phyloP scores from a whole-genome alignment of 441 rosid species.

The Jatropha multifida region DNA sequence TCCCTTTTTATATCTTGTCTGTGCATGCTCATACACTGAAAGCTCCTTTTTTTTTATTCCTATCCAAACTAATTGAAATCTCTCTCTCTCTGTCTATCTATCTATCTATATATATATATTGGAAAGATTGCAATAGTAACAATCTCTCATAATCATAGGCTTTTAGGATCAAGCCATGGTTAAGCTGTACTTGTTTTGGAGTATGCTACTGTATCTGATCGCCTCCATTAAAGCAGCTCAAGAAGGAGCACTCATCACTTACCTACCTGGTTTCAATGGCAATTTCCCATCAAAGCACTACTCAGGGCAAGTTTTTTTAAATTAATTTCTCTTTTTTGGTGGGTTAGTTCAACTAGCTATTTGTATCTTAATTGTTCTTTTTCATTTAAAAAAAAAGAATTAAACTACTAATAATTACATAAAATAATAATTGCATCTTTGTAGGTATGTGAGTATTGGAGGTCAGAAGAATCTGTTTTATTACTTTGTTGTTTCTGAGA shows the following conservation, averaged over 20 bases:
- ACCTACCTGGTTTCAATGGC: constrained; percentile 53
- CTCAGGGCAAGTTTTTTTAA: constrained; percentile 37
- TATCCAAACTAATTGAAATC: neutral
- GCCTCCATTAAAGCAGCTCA: constrained; percentile 34
- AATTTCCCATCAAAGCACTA: constrained; percentile 57
- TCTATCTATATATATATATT: too few relatives aligned
- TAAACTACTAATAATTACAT: too few relatives aligned
- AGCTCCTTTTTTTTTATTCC: neutral
- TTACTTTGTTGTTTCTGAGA: constrained; percentile 54
- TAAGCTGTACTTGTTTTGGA: constrained; percentile 8
- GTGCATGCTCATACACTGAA: neutral
- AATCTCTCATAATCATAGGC: neutral
- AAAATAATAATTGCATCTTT: neutral
- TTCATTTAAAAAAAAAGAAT: too few relatives aligned
- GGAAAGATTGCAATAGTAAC: too few relatives aligned
- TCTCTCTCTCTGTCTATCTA: neutral
- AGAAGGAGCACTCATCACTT: constrained; percentile 32
- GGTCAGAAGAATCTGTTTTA: constrained; percentile 47
- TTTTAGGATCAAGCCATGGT: constrained; percentile 23
- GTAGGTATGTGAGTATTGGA: constrained; percentile 44
- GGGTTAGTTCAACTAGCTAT: neutral
- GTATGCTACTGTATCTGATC: constrained; percentile 11
- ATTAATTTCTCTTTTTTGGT: neutral
- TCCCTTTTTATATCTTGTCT: too few relatives aligned
- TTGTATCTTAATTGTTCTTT: too few relatives aligned